A percentile compares a stretch with the other conserved stretches of the same genome.
These are phyloP conservation scores for Thoreauomyces humboldtii DNA, from an alignment of 192 early-diverging fungal genomes.

Conservation along the genomic window DNA sequence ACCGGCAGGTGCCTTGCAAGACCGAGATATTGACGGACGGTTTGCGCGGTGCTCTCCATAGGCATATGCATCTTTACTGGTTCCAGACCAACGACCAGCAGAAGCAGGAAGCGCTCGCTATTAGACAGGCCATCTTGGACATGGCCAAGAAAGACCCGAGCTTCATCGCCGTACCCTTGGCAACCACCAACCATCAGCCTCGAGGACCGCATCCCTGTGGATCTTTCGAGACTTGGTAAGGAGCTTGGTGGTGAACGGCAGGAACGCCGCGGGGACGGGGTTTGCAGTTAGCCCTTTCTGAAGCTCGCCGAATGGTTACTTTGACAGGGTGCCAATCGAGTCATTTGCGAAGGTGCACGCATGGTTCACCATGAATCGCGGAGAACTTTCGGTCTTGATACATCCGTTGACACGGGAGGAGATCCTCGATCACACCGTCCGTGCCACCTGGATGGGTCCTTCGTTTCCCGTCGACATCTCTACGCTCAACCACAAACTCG, in stretches of 20 bases:
- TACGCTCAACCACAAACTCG: constrained; percentile 23
- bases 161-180: constrained; percentile 53
- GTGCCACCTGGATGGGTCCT: constrained; percentile 59
- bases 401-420: constrained; percentile 60
- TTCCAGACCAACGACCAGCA: too few species aligned
- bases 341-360: constrained; percentile 55
- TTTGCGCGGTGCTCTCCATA: too few species aligned
- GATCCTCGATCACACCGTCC: constrained; percentile 53
- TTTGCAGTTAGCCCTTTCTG: neutral
- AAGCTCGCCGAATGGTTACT: neutral
- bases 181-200: constrained; percentile 28
- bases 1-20: too few species aligned
- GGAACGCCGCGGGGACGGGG: too few species aligned
- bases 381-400: constrained; percentile 51
- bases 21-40: too few species aligned
- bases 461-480: constrained; percentile 50
- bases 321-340: constrained; percentile 45
- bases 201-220: constrained; percentile 63
- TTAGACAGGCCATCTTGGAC: too few species aligned
- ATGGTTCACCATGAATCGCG: constrained; percentile 54
- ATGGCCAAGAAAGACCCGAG: too few species aligned
- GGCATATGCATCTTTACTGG: too few species aligned
- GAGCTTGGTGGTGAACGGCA: constrained; percentile 3
- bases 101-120: too few species aligned
- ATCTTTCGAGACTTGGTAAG: constrained; percentile 59